Evolutionary conservation across 2,329 filamentous ascomycete species (phyloP), one percentile per base, ranked within the genome.

Genomic region (Ophiostoma sp.): DNA sequence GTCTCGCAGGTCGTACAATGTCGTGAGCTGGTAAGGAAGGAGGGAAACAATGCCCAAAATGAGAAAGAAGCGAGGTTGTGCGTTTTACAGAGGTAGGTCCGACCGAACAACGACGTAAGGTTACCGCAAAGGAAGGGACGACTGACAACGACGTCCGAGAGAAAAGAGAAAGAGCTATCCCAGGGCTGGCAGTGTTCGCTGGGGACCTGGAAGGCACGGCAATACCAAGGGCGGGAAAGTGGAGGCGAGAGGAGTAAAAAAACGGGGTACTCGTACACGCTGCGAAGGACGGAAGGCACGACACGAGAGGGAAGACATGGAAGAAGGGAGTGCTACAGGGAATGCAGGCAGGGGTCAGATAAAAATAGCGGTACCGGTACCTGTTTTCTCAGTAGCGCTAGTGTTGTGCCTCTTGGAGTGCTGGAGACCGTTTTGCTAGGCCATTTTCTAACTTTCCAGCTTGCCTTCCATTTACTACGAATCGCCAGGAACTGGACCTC

Each of bases 331-430:
- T 19, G 42, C 42, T 2, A 6, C 42, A 48, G 42, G 22, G 50
- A 55, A 25, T 22, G 50, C 50, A 7, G 33, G 33, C 19, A 63
- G 33, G 59, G 33, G 17, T 64, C 36, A 42, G 36, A 45, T 45
- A 66, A 28, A 66, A 66, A 42, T 45, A 25, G 61, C 36, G 61
- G 61, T 45, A 45, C 33, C 61, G 2, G 59, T 66, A 66, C 55
- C 28, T 59, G 36, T 17, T 22, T 22, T 9, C 28, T 61, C 17
- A 33, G 55, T 61, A 61, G 55, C 55, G 55, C 55, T 61, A 28
- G 28, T 33, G 33, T 19, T 36, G 28, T 61, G 31, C 57, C 31
- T 61, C 31, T 5, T 36, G 28, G 28, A 31, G 25, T 19, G 42
- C 15, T 42, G 39, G 39, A 39, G n/a, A 22, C 48, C 17, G 48